Base-by-base conservation (phyloP, 305 asterid species). In the Petunia hybrid region DNA sequence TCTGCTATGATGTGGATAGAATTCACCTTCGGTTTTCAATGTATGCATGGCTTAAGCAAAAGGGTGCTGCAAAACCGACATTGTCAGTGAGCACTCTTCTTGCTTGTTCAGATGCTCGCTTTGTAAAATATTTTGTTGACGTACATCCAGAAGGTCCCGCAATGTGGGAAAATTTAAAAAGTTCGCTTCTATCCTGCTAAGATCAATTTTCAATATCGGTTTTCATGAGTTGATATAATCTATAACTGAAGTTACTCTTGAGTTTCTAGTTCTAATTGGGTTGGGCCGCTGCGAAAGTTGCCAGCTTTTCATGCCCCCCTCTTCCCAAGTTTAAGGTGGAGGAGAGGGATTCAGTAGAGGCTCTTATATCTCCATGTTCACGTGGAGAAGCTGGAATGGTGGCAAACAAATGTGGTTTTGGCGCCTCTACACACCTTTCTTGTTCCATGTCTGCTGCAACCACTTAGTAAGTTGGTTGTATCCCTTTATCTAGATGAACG, bases 301-400 rank as follows among this genome's bases (percentile, higher is more conserved):
- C 87, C 80, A 82, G 71, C 53, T 80, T 79, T 83, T 85, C 86
- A 70, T 84, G 84, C 76, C 91, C 91, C 40, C 84, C 91, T 12
- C 91, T 93, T 87, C 98, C 98, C 46, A 62, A 79, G 41, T 90
- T 94, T 86, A 61, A 87, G 36, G 99, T 96, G 85, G 98, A 92
- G 87, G 99, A 96, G 85, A 87, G 92, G 85, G 98, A 94, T 82
- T 96, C 98, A 98, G 86, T 96, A 89, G 89, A 94, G 88, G 98
- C 99, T 85, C 90, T 94, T 70, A 88, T 90, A 43, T 86, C 96
- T 83, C 99, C 99, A 56, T 96, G 98, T 82, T 96, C 99, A 77
- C 92, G 91, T 51, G 91, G 99, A 88, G 98, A 96, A 85, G 94
- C 92, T 87, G 98, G 98, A 74, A 73, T 88, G 87, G 94, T 94